Base-by-base conservation (phyloP, 108 stramenopile species). In the Heterococcus sp. region DNA sequence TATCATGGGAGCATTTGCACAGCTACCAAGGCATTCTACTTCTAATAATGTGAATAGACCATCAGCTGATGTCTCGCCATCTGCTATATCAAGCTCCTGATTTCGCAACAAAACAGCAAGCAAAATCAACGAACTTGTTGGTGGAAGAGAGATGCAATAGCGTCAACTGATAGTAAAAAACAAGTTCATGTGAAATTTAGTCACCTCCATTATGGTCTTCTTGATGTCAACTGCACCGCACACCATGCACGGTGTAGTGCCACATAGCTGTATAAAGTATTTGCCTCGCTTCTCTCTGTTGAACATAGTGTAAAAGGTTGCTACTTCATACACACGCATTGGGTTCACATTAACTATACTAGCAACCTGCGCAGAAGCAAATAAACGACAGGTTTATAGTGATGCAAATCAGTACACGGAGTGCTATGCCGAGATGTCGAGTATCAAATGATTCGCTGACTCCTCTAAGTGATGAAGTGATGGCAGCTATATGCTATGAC, bases 211-310 rank as follows among this genome's bases (percentile, higher is more conserved):
- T 85, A 99, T 99, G 80, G 97, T 95, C 83, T 93, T 87, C 89
- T 94, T 97, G 83, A 99, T 99, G 78, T 98, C 96, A 86, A 97
- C 94, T 38, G 91, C 86, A 39, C 99, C 99, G 83, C 95, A 95
- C 82, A 98, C 97, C 99, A 99, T 99, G 90, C 99, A 99, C 33
- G 99, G 99, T 31, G 99, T 99, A 11, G 99, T 99, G 40, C 99
- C 99, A 76, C 99, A 99, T 5, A 99, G 92, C 92, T 99, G 97
- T 76, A 99, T 95, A 88, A 99, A 99, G 89, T 97, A 97, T 90
- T 98, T 98, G 70, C 99, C 99, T n/a, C 97, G 95, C 84, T 95
- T 95, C 72, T 93, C 93, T 29, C 99, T 89, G 87, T 99, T 98
- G 91, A 98, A 99, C 99, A 99, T 98, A 86, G 99, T 99, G 91